Evolutionary conservation across 805 yeast species (phyloP), one percentile per base, ranked within the genome.

Genomic region (Ogataea trehalophila): DNA sequence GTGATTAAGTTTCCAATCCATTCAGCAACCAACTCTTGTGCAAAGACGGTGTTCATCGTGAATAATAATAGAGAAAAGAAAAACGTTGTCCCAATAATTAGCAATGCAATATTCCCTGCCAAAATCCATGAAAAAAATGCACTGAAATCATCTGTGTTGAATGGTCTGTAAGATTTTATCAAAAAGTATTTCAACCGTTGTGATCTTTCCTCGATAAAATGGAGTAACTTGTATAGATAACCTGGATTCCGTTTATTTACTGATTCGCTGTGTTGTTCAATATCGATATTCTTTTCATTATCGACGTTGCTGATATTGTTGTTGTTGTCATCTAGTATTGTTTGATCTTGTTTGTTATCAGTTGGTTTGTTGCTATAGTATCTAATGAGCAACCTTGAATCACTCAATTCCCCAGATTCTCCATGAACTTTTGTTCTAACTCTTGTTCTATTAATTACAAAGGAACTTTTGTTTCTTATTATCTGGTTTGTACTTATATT

Each of bases 91-190:
- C 92, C 97, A 23, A 91, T 67, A 18, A 89, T 69, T 45, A 94
- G 75, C 68, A 95, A 72, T 8, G 88, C 64, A 2, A 86, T 83
- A 60, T 94, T 92, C 3, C 97, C 95, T 62, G 94, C 83, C 42
- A 94, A 77, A 29, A 94, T 70, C 97, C 98, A 91, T 6, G 96
- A 87, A 48, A 92, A 80, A 52, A 94, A 74, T 3, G 98, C 98
- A 34, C 89, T 79, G 47, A 90, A 77, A 59, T 92, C 97, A 66
- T 94, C 98, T n/a, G 87, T 79, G 62, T 85, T 91, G 69, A 88
- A 87, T 1, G 97, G 97, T 16, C 95, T 74, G 54, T 81, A 79
- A 13, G 88, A 85, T 44, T 78, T 74, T 47, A 87, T 86, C 44
- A 94, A 65, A 2, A 81, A 62, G 96, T 97, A 90, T 62, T 82